Evolutionary conservation across 2,329 filamentous ascomycete species (phyloP), one percentile per base, ranked within the genome.

Genomic region (Stagonosporopsis chrysanthemi): DNA sequence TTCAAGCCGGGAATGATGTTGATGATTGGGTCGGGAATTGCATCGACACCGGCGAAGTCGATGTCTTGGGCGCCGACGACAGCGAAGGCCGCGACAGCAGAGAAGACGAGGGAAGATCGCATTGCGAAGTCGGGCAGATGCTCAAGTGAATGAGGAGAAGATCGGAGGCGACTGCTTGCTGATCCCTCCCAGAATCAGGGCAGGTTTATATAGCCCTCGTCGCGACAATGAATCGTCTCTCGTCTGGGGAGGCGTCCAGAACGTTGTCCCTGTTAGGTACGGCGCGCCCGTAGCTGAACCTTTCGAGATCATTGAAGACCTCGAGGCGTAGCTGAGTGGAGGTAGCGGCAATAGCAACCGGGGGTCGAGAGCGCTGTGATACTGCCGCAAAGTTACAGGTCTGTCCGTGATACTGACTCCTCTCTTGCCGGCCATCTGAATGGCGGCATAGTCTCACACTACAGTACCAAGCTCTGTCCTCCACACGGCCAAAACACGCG

Each of bases 31-130:
- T 49, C 46, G 12, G 46, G 36, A 41, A 17, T 41, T 23, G 46
- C 46, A 24, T 49, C 46, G 7, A 49, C 36, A 7, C 46, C 46
- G 17, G 46, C 36, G n/a, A 49, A 49, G 19, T 41, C 46, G 26
- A 49, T 49, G 19, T 49, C 46, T 41, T 49, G 46, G 29, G 46
- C 46, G n/a, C 36, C 26, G 23, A 48, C 45, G 12, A 39, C 45
- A 29, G 35, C 35, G 15, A 48, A 39, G 4, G 33, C 35, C 22
- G 45, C 45, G 5, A 23, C 24, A 9, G 45, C 23, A 4, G 35
- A 39, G 23, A 48, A 3, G 15, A 48, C 35, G 19, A 48, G 9
- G 39, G 35, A 28, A 28, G 33, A 48, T 9, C 45, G 35, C 45
- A 48, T 48, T 19, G 33, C 24, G 17, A 15, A 38, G 8, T 28